Evolutionary conservation across 2,329 filamentous ascomycete species (phyloP), one percentile per base, ranked within the genome.

Genomic region (Talaromyces sp.): DNA sequence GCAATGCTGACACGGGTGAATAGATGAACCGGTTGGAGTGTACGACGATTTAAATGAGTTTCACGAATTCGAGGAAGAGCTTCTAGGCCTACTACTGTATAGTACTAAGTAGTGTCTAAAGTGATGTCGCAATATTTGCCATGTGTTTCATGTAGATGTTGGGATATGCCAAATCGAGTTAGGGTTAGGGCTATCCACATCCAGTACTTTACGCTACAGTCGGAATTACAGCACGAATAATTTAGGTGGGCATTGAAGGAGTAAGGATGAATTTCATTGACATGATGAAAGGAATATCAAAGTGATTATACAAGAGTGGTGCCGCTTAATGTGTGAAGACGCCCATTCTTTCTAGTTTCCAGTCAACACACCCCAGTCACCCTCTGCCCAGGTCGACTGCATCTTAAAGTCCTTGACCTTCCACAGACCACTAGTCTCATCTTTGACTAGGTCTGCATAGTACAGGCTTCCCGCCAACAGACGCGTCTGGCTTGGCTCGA

Each of bases 341-440:
- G 7, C 4, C 48, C 13, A 10, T 11, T 31, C 19, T 16, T 35
- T 54, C 50, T 54, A 54, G 9, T 19, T 19, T 35, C 50, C 50
- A 35, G 31, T 54, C 56, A 58, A 27, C 19, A 58, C 56, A 43
- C 33, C 45, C 56, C 35, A 27, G 31, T 66, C 64, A 13, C 64
- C 64, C 24, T 66, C 52, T 3, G 43, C 68, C 76, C 75, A 78
- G 19, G 73, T 64, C 61, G 72, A 37, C 35, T 75, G 65, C 50
- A 74, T 48, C 39, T 65, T 63, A 68, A 67, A 75, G 45, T 70
- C 70, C 68, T 71, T 71, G n/a, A 73, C 71, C 70, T 73, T 76
- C 76, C 75, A 77, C 65, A 74, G 10, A 27, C 70, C 70, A 50
- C 70, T 71, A 6, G 27, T 61, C 24, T 69, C 68, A 68, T 73